Evolutionary conservation across 768 basidiomycete species (phyloP).

Genomic region (Pulveroboletus sp.): DNA sequence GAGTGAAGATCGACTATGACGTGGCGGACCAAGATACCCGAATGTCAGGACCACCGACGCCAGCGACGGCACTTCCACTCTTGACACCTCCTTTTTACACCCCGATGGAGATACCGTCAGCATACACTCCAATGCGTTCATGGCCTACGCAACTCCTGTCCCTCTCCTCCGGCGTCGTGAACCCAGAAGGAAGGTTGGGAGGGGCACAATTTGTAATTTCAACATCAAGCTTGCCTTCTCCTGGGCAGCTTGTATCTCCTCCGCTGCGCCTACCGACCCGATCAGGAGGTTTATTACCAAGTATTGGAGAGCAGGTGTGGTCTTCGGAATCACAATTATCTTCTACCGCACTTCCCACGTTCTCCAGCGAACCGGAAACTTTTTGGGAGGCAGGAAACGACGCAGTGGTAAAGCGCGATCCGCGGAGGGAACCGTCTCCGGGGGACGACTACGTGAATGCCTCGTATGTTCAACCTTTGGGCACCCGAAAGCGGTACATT

Average conservation of each 20-base stretch:
- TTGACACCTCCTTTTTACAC: slow-evolving; percentile 27
- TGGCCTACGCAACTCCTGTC: slow-evolving; percentile 7
- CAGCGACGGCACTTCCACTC: slow-evolving; percentile 21
- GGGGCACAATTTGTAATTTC: slow-evolving; percentile 5
- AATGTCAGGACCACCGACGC: slow-evolving; percentile 21
- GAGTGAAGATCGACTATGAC: slow-evolving; percentile 24
- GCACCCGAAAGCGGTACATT: slow-evolving; percentile 80
- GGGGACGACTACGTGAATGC: slow-evolving; percentile 94
- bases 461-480: slow-evolving; percentile 84
- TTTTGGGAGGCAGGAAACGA: neutral
- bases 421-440: slow-evolving; percentile 32
- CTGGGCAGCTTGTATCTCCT: slow-evolving; percentile 10
- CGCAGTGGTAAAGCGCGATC: slow-evolving; percentile 1
- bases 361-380: neutral
- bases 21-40: slow-evolving; percentile 17
- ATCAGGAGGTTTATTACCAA: slow-evolving; percentile 11
- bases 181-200: slow-evolving; percentile 4
- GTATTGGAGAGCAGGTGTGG: slow-evolving; percentile 12
- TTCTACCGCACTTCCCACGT: neutral
- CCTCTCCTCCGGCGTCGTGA: neutral
- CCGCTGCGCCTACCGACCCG: slow-evolving; percentile 20
- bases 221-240: neutral
- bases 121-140: slow-evolving; percentile 10
- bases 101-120: slow-evolving; percentile 22
- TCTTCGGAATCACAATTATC: slow-evolving; percentile 1